Evolutionary conservation across 1,284 basidiomycete species (phyloP).

Genomic region (Melanopsichium pennsylvanicum): DNA sequence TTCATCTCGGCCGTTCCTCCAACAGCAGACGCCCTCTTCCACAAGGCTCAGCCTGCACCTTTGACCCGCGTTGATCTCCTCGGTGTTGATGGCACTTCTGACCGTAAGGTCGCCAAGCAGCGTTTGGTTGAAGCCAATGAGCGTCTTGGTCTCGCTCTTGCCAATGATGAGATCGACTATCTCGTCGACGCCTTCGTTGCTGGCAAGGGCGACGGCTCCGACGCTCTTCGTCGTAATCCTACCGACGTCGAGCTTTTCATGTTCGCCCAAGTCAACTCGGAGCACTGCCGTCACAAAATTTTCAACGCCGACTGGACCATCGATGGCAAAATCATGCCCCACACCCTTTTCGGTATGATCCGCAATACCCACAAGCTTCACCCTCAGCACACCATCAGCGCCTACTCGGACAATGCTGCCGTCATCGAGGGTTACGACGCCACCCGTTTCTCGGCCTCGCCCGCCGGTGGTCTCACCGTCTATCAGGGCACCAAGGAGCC

Average conservation of each 20-base stretch:
- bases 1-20: slow-evolving; percentile 70
- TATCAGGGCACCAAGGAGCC: slow-evolving; percentile 64
- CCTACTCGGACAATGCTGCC: slow-evolving; percentile 98
- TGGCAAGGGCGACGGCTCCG: slow-evolving; percentile 67
- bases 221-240: slow-evolving; percentile 60
- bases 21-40: slow-evolving; percentile 75
- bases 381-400: slow-evolving; percentile 79
- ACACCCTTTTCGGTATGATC: slow-evolving; percentile 96
- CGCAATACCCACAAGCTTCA: slow-evolving; percentile 89
- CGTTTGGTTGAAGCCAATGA: slow-evolving; percentile 79
- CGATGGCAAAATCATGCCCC: slow-evolving; percentile 75
- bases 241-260: slow-evolving; percentile 99
- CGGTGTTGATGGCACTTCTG: slow-evolving; percentile 57
- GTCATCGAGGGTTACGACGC: slow-evolving; percentile 82
- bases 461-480: slow-evolving; percentile 27
- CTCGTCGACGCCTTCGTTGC: slow-evolving; percentile 85
- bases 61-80: slow-evolving; percentile 75
- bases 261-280: slow-evolving; percentile 99
- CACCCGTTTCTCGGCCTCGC: slow-evolving; percentile 79
- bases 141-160: slow-evolving; percentile 87
- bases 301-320: slow-evolving; percentile 98
- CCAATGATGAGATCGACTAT: slow-evolving; percentile 89
- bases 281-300: slow-evolving; percentile 99
- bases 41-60: slow-evolving; percentile 74
- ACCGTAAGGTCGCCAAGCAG: slow-evolving; percentile 50